A percentile compares a stretch with the other conserved stretches of the same genome.
These are phyloP conservation scores for Calycina marina DNA, from an alignment of 2,329 filamentous ascomycete species.

Conservation along the genomic window DNA sequence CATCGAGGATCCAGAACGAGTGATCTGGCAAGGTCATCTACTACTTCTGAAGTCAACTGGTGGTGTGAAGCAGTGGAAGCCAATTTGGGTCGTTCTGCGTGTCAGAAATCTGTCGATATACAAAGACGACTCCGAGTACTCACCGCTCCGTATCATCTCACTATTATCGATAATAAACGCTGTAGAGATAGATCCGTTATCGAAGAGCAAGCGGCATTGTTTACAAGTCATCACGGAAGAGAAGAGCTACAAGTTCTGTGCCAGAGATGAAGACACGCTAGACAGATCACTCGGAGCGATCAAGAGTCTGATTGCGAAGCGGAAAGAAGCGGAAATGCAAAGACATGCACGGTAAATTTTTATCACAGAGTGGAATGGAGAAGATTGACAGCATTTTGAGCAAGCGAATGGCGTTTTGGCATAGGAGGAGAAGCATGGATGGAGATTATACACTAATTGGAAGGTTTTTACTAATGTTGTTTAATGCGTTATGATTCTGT, in stretches of 20 bases:
- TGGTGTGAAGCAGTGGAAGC: conserved; percentile 86
- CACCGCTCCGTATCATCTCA: conserved; percentile 66
- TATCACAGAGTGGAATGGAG: no score
- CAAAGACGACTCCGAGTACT: conserved; percentile 85
- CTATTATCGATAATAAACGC: conserved; percentile 72
- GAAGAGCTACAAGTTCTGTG: conserved; percentile 65
- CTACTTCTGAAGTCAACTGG: conserved; percentile 70
- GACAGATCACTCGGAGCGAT: conserved; percentile 78
- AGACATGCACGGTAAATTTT: no score
- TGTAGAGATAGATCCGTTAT: conserved; percentile 82
- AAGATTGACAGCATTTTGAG: no score
- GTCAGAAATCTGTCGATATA: conserved; percentile 78
- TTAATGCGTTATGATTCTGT: no score
- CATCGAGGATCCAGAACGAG: conserved; percentile 59
- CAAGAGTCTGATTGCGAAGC: conserved; percentile 69
- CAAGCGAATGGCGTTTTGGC: no score
- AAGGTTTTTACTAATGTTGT: no score
- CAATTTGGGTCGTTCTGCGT: conserved; percentile 82
- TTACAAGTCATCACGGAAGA: conserved; percentile 91
- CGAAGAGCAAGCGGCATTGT: conserved; percentile 71
- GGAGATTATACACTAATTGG: no score
- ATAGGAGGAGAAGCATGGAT: no score
- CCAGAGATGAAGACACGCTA: conserved; percentile 66
- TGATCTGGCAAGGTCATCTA: conserved; percentile 89
- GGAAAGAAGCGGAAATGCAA: conserved; percentile 34